Percentiles rank a stretch among this genome's conserved stretches.
Conservation (phyloP, 306 rosid genomes). For the Gleditsia sinensis region DNA sequence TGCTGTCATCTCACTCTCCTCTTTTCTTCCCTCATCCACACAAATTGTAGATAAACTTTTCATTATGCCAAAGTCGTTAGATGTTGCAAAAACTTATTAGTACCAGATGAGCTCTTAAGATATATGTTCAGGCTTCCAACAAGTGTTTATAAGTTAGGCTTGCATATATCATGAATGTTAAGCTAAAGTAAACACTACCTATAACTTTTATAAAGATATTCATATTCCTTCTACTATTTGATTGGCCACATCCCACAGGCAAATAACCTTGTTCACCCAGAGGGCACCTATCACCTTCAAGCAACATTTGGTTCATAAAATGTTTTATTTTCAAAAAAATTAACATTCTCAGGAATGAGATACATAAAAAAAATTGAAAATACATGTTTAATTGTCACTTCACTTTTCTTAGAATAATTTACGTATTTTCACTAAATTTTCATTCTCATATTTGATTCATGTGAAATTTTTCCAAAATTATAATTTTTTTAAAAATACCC, state of each 20-base stretch:
- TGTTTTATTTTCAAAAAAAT: too few species aligned
- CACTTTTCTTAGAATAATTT: too few species aligned
- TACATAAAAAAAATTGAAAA: too few species aligned
- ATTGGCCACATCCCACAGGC: constrained; percentile 4
- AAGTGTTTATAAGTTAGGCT: background rate
- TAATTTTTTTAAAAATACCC: too few species aligned
- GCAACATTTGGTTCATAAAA: too few species aligned
- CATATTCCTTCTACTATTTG: background rate
- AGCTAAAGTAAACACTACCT: background rate
- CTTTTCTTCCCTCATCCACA: background rate
- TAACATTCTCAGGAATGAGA: too few species aligned
- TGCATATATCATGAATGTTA: background rate
- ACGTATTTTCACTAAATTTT: too few species aligned
- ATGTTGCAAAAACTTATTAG: background rate
- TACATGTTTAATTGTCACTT: too few species aligned
- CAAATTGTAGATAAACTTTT: background rate
- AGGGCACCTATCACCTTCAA: background rate
- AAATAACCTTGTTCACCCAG: background rate
- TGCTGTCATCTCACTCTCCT: background rate
- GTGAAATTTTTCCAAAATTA: too few species aligned
- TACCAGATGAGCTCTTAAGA: background rate
- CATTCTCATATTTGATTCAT: too few species aligned
- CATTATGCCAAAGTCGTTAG: background rate
- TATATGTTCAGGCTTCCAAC: background rate
- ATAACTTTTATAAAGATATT: background rate